Conservation (phyloP, 2,329 filamentous ascomycete genomes). For the Aureobasidium sp. region DNA sequence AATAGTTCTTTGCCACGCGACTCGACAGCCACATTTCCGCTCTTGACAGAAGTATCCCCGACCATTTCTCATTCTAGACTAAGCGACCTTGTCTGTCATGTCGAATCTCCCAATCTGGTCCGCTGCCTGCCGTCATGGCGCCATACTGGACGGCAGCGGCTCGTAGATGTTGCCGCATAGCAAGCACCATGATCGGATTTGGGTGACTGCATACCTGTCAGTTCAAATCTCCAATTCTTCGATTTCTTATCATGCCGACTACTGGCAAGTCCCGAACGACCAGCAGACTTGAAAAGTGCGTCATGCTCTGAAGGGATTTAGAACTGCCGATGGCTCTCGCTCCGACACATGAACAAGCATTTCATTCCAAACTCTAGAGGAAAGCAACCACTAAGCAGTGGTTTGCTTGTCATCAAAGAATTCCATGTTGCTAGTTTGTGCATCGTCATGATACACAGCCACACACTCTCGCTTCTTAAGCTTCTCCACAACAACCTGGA, state of each 20-base stretch:
- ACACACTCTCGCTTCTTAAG: slow-evolving; percentile 8
- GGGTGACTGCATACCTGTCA: neutral
- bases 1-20: slow-evolving; percentile 3
- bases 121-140: neutral
- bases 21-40: slow-evolving; percentile 5
- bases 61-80: slow-evolving; percentile 10
- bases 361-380: neutral
- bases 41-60: slow-evolving; percentile 10
- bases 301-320: neutral
- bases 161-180: neutral
- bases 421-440: slow-evolving; percentile 11
- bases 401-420: neutral
- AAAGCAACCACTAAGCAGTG: neutral
- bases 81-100: neutral
- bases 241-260: neutral
- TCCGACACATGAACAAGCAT: neutral
- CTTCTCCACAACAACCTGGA: slow-evolving; percentile 14
- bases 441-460: slow-evolving; percentile 5
- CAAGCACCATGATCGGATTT: neutral
- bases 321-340: neutral
- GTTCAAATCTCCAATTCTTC: neutral
- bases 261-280: neutral
- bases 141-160: neutral
- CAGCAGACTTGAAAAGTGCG: neutral
- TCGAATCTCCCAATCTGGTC: neutral